Evolutionary conservation across 805 yeast species (phyloP), one percentile per base, ranked within the genome.

Genomic region (Monosporozyma yasuniensis): DNA sequence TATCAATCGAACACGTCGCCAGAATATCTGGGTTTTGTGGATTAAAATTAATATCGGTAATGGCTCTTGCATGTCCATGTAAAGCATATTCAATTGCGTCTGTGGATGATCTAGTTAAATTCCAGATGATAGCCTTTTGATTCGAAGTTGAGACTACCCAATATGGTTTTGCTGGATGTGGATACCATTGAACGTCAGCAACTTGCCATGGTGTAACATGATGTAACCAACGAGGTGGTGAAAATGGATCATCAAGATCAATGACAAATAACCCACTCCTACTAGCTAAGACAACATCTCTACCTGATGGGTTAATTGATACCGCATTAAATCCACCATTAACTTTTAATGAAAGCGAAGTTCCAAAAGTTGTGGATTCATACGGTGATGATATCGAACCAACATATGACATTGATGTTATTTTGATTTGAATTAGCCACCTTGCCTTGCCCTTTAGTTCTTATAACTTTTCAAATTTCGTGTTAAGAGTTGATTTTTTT

Each of bases 151-250:
- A 87, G 1, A 91, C 84, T 42, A 93, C 87, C 96, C 97, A 90
- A 5, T 84, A 74, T 1, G 96, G 91, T 56, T 86, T 87, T 1
- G 82, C 75, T 5, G 77, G 73, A 63, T 93, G 97, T 0, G 97
- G 96, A 2, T 95, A 87, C 98, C 99, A 93, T 66, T 93, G 98
- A 1, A 91, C 97, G 64, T 91, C 97, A 0, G 99, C 96, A 3
- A 93, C 99, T 65, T 93, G 98, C 98, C 98, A 93, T 0, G 95
- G 81, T 0, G 97, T 91, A 34, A 81, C 75, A 61, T 93, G 96
- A 49, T 83, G 95, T 14, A 93, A 76, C 90, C 95, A 88, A 51
- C 99, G 72, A 0, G 99, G 99, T 0, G 95, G 89, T 0, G 91
- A 80, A 67, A 87, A 91, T 0, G 98, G 99, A 64, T 93, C 96